These are phyloP conservation scores for Zymoseptoria brevis DNA, from an alignment of 2,329 filamentous ascomycete genomes.

Conservation along the genomic window DNA sequence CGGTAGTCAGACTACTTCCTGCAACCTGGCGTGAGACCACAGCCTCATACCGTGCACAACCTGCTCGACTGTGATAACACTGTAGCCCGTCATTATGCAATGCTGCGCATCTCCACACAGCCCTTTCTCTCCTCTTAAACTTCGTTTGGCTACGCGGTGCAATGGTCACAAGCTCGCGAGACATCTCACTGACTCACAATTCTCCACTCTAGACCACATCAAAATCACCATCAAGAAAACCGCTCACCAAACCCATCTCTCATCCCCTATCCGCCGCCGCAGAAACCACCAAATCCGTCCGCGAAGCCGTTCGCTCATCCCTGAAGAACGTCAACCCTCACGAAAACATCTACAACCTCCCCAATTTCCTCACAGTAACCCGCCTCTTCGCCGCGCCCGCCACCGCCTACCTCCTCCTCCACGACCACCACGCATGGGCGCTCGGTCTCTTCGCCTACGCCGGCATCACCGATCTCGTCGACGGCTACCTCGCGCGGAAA, in stretches of 20 bases:
- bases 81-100: too few relatives aligned
- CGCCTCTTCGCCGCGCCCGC: constrained; percentile 75
- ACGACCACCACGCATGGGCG: constrained; percentile 71
- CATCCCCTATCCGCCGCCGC: constrained; percentile 20
- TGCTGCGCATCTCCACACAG: too few relatives aligned
- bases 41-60: too few relatives aligned
- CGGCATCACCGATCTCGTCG: constrained; percentile 81
- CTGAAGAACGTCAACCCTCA: constrained; percentile 39
- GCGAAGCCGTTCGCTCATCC: constrained; percentile 25
- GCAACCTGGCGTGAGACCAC: too few relatives aligned
- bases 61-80: too few relatives aligned
- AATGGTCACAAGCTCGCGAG: not conserved
- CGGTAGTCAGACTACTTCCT: too few relatives aligned
- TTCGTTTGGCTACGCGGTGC: too few relatives aligned
- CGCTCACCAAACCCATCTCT: constrained; percentile 16
- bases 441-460: constrained; percentile 86
- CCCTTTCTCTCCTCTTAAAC: not conserved
- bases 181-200: not conserved
- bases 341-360: constrained; percentile 96
- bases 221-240: constrained; percentile 1
- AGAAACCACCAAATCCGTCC: constrained; percentile 24
- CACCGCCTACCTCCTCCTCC: constrained; percentile 80
- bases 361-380: constrained; percentile 84
- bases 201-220: not conserved
- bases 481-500: constrained; percentile 84